Conservation (phyloP, 2,329 filamentous ascomycete species). For the Colletotrichum lindemuthianum region DNA sequence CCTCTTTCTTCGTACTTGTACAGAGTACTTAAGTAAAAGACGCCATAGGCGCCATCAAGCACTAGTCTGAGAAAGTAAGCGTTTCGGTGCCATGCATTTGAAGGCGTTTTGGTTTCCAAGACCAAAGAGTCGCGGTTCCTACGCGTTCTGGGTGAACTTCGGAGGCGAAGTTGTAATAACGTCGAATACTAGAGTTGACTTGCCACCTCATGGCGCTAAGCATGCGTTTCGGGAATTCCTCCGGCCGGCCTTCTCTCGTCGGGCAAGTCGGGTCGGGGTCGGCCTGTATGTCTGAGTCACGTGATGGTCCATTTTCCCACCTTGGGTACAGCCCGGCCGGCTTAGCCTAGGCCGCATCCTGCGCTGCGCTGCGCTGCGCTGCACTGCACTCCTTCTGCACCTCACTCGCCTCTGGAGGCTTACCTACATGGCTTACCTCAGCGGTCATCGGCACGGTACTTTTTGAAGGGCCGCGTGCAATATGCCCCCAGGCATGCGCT, state of each 20-base stretch:
- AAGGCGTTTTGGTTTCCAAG: not conserved
- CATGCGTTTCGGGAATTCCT: not conserved
- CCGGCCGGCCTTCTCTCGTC: constrained; percentile 1
- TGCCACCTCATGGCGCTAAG: constrained; percentile 13
- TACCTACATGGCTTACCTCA: constrained; percentile 21
- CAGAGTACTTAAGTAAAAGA: constrained; percentile 13
- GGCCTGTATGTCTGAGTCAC: not conserved
- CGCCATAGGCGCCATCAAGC: not conserved
- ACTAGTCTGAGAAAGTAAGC: not conserved
- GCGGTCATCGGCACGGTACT: constrained; percentile 25
- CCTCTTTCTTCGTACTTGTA: constrained; percentile 6
- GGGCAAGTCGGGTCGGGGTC: not conserved
- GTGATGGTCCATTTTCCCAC: constrained; percentile 2
- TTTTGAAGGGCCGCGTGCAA: not conserved
- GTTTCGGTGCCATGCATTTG: not conserved
- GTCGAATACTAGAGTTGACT: too few species aligned
- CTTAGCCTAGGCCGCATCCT: not conserved
- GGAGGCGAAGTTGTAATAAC: not conserved
- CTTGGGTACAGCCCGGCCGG: not conserved
- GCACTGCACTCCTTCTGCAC: not conserved
- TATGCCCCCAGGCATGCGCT: constrained; percentile 21
- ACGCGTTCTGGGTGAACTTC: constrained; percentile 3
- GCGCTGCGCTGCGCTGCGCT: constrained; percentile 3
- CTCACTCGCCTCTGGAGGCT: not conserved
- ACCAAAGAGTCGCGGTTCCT: constrained; percentile 11